Base-by-base conservation (phyloP, 352 stramenopile species). In the Phytophthora meadii region DNA sequence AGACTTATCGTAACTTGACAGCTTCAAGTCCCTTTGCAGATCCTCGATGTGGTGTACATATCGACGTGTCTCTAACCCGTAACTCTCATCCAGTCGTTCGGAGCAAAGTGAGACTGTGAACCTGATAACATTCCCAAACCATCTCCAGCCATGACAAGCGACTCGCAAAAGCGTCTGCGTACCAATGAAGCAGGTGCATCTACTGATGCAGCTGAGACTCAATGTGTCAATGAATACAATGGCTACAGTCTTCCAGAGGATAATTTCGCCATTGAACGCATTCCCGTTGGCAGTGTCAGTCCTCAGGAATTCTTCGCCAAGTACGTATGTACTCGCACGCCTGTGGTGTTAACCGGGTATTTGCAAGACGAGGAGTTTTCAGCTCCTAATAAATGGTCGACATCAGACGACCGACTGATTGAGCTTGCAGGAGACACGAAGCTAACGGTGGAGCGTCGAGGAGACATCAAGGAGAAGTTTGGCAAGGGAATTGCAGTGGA, bases 401-500 rank as follows among this genome's bases (percentile, higher is more conserved):
- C 34, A 10, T 70, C 56, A 17, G 81, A 95, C 58, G 74, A 79
- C 58, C 90, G 95, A 56, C 63, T 97, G 37, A 54, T 74, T 40
- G 59, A 80, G 45, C 67, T 76, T 12, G 81, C 86, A 14, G 87
- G 90, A 19, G 76, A 93, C 14, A 81, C 83, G 46, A 70, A 54
- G 30, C 61, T 97, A 39, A 85, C 87, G 60, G 85, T 97, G 6
- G 91, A 97, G 70, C 76, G 92, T 56, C 84, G 91, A 65, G 68
- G 74, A 41, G 74, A 66, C 47, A 53, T 76, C 10, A 59, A 61
- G n/a, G 88, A 93, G 12, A 87, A 90, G 49, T 97, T 95, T 67
- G 91, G 91, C 1, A 83, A 84, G 25, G 91, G 90, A n/a, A 82
- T 96, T 41, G 83, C 95, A 75, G 79, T 94, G 47, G 72, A 84